These are phyloP conservation scores for Epichloe uncinata DNA, from an alignment of 2,329 filamentous ascomycete genomes.

Conservation along the genomic window DNA sequence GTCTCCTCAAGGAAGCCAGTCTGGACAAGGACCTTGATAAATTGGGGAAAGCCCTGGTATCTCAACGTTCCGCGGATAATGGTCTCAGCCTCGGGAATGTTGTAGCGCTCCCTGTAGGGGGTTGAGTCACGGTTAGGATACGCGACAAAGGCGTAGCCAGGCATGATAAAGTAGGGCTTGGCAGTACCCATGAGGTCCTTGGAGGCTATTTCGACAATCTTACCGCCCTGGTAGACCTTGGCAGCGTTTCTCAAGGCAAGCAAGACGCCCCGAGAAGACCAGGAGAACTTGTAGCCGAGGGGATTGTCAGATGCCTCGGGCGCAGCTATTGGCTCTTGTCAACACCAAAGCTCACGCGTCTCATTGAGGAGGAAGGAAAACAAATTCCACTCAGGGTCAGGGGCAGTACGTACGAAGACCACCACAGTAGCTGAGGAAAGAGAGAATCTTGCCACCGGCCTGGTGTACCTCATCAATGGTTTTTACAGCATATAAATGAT, in stretches of 20 bases:
- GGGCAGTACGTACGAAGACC: not conserved
- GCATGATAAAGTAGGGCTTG: constrained; percentile 76
- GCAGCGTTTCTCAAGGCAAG: constrained; percentile 79
- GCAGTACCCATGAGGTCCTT: constrained; percentile 42
- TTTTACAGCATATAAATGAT: constrained; percentile 66
- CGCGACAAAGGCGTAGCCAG: constrained; percentile 76
- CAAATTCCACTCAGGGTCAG: too few species aligned
- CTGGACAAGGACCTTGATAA: constrained; percentile 77
- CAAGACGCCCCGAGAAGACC: constrained; percentile 69
- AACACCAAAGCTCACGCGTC: not conserved
- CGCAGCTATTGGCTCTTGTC: constrained; percentile 35
- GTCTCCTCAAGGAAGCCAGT: constrained; percentile 77
- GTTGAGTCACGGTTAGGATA: constrained; percentile 92
- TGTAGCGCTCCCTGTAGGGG: constrained; percentile 75
- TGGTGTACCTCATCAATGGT: constrained; percentile 80
- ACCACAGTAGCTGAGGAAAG: constrained; percentile 77
- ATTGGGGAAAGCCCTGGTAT: constrained; percentile 82
- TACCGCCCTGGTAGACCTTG: constrained; percentile 68
- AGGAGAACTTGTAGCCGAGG: constrained; percentile 69
- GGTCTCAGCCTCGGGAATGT: constrained; percentile 85
- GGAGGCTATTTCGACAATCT: constrained; percentile 49
- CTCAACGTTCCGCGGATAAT: constrained; percentile 71
- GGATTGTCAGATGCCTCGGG: constrained; percentile 74
- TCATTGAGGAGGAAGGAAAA: too few species aligned
- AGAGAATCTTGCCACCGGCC: constrained; percentile 70